Percentiles rank a stretch among this genome's conserved stretches.
These are phyloP conservation scores for Nitzschia inconspicua DNA, from an alignment of 108 stramenopile species.

Conservation along the genomic window DNA sequence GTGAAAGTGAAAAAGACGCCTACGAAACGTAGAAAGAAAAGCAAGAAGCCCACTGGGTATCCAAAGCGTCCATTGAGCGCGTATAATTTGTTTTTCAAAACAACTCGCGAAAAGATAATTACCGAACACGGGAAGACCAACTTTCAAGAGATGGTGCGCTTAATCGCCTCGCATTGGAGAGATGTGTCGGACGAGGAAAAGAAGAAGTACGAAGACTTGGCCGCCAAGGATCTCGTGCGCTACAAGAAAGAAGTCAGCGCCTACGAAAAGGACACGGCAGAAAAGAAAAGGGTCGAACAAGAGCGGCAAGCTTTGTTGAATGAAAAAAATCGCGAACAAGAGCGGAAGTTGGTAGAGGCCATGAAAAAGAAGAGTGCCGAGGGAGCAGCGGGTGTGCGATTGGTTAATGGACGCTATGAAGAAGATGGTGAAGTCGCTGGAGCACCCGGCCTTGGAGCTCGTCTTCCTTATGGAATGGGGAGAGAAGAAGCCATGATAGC, in stretches of 20 bases:
- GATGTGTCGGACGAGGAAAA: slow-evolving; percentile 48
- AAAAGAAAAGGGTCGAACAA: not conserved
- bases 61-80: slow-evolving; percentile 26
- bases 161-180: slow-evolving; percentile 55
- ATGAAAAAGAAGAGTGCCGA: too few species aligned
- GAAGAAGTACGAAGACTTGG: slow-evolving; percentile 60
- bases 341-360: too few species aligned
- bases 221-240: slow-evolving; percentile 60
- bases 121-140: slow-evolving; percentile 9
- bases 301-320: too few species aligned
- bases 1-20: not conserved
- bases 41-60: slow-evolving; percentile 20
- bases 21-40: not conserved
- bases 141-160: slow-evolving; percentile 19
- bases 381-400: too few species aligned
- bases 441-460: too few species aligned
- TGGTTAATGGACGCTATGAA: too few species aligned
- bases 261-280: slow-evolving; percentile 37
- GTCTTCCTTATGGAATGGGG: too few species aligned
- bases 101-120: slow-evolving; percentile 8
- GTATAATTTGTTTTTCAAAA: slow-evolving; percentile 34
- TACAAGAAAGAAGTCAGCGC: slow-evolving; percentile 55
- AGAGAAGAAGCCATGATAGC: too few species aligned
- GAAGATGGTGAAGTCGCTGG: too few species aligned
- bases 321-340: too few species aligned